Conservation (phyloP, 768 basidiomycete species). For the Phylloporus sp. region DNA sequence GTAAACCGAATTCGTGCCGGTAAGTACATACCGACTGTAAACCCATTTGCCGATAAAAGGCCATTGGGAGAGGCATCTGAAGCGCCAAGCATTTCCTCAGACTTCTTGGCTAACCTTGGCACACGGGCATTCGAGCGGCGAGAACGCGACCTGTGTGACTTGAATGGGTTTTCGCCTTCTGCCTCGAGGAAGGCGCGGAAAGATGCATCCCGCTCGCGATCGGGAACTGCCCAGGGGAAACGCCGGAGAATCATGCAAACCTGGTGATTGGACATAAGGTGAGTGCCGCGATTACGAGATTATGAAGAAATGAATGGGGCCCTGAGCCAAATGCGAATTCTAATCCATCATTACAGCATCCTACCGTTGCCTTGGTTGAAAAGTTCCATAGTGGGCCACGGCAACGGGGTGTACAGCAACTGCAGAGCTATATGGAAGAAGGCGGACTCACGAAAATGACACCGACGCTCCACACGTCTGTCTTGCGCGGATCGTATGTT, state of each 20-base stretch:
- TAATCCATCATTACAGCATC: constrained; percentile 1
- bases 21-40: constrained; percentile 22
- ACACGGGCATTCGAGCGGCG: constrained; percentile 7
- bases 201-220: constrained; percentile 85
- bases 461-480: constrained; percentile 97
- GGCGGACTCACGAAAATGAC: constrained; percentile 88
- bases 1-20: background rate
- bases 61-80: background rate
- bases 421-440: background rate
- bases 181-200: constrained; percentile 90
- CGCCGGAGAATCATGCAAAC: constrained; percentile 92
- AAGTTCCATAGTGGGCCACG: constrained; percentile 1
- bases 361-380: background rate
- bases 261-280: constrained; percentile 10
- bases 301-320: constrained; percentile 2
- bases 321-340: background rate
- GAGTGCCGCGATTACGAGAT: constrained; percentile 9
- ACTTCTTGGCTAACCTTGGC: constrained; percentile 7
- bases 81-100: background rate
- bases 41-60: no score
- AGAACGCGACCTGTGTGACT: constrained; percentile 23
- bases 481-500: constrained; percentile 91
- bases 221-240: constrained; percentile 99
- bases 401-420: background rate
- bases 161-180: constrained; percentile 72